Percentiles rank a stretch among this genome's conserved stretches.
Evolutionary conservation across 805 yeast species (phyloP).

Genomic region (Metschnikowia lochheadii): DNA sequence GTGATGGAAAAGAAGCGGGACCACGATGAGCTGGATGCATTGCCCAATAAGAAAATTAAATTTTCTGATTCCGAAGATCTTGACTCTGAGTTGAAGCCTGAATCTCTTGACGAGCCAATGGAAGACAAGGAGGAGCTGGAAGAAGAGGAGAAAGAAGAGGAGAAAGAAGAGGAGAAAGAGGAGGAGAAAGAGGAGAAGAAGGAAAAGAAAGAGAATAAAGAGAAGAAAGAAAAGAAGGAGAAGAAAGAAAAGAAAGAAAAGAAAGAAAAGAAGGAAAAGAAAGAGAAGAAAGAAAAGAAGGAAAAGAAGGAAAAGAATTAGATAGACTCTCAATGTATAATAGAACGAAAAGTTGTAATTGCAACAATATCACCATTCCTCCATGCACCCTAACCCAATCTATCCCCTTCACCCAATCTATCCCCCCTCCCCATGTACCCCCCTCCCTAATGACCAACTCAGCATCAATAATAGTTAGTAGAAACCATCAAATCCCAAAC

Average conservation of each 20-base stretch:
- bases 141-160: slow-evolving; percentile 2
- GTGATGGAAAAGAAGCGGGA: slow-evolving; percentile 7
- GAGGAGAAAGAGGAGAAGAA: neutral
- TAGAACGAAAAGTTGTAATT: neutral
- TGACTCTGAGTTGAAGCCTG: neutral
- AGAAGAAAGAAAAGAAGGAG: slow-evolving; percentile 16
- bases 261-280: slow-evolving; percentile 26
- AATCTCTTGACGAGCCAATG: neutral
- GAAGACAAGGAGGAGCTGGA: slow-evolving; percentile 5
- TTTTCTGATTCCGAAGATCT: slow-evolving; percentile 12
- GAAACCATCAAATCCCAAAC: no score
- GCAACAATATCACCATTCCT: neutral
- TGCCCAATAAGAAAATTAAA: slow-evolving; percentile 24
- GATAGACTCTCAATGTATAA: slow-evolving; percentile 3
- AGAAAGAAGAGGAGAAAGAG: neutral
- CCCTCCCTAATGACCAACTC: no score
- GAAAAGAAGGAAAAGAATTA: slow-evolving; percentile 17
- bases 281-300: slow-evolving; percentile 23
- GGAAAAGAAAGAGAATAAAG: slow-evolving; percentile 12
- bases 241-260: slow-evolving; percentile 24
- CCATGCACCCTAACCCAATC: no score
- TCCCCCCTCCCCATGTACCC: no score
- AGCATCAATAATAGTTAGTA: no score
- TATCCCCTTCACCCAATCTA: no score
- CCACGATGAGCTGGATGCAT: slow-evolving; percentile 8